A percentile compares a stretch with the other conserved stretches of the same genome.
phyloP scores from a whole-genome alignment of 1,284 basidiomycete genomes.

The Rhodotorula sp. region DNA sequence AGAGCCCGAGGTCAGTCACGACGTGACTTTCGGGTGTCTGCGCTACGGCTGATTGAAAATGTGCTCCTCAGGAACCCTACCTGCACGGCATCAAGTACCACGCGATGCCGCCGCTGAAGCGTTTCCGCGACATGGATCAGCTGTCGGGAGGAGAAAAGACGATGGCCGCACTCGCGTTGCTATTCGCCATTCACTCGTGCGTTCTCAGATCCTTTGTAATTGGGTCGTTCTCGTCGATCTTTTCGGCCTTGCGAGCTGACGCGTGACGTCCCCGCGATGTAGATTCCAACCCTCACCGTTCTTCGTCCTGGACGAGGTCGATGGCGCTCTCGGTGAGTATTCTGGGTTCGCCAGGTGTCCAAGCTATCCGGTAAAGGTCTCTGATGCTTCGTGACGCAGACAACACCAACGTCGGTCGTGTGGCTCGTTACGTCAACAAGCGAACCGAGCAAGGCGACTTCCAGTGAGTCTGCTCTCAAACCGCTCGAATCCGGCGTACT shows the following conservation, averaged over 20 bases:
- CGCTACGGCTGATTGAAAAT: not conserved
- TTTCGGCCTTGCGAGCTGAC: too few relatives aligned
- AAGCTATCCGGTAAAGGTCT: not conserved
- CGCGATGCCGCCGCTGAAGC: conserved; percentile 98
- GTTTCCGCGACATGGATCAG: conserved; percentile 98
- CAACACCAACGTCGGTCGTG: conserved; percentile 90
- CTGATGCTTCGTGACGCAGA: conserved; percentile 46
- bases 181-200: conserved; percentile 94
- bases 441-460: conserved; percentile 60
- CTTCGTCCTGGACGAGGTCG: conserved; percentile 97
- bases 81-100: conserved; percentile 94
- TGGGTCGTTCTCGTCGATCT: not conserved
- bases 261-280: not conserved
- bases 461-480: conserved; percentile 18
- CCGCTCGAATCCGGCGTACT: not conserved
- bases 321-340: conserved; percentile 72
- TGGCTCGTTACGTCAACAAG: conserved; percentile 81
- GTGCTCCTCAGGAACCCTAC: conserved; percentile 76
- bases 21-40: not conserved
- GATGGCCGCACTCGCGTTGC: conserved; percentile 88
- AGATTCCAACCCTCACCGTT: conserved; percentile 97
- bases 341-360: too few relatives aligned
- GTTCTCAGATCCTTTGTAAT: conserved; percentile 8
- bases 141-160: conserved; percentile 98
- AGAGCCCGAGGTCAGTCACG: conserved; percentile 75